A percentile compares a stretch with the other conserved stretches of the same genome.
Evolutionary conservation across 208 protist genomes (phyloP).

Genomic region (Angomonas desouzai): DNA sequence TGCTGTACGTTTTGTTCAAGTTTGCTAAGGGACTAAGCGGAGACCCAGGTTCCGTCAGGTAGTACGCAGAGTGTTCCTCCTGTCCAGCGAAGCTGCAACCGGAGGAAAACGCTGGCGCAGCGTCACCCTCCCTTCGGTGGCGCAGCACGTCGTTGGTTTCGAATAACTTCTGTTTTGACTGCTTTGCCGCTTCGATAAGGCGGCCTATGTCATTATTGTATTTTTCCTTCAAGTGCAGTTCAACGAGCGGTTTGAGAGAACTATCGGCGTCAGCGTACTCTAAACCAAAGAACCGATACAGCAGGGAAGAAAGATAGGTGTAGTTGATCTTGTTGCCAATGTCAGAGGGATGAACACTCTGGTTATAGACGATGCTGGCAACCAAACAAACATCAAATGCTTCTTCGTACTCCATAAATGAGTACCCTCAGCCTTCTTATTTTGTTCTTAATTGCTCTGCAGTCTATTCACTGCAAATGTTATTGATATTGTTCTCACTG

Average conservation of each 20-base stretch:
- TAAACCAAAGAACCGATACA: constrained; percentile 1
- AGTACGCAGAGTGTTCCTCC: background rate
- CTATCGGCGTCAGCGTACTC: background rate
- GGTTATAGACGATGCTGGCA: background rate
- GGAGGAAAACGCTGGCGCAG: background rate
- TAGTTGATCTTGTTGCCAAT: background rate
- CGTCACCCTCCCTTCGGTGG: background rate
- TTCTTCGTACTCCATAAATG: constrained; percentile 6
- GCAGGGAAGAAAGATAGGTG: constrained; percentile 1
- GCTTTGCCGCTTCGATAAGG: background rate
- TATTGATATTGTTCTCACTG: background rate
- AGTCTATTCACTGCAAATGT: background rate
- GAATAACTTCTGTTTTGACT: background rate
- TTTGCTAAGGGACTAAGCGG: background rate
- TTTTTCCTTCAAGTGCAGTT: constrained; percentile 2
- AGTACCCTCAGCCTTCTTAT: background rate
- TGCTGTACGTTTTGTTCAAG: background rate
- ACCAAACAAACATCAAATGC: constrained; percentile 6
- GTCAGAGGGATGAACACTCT: background rate
- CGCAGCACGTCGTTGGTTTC: background rate
- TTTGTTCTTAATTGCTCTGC: background rate
- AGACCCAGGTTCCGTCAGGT: background rate
- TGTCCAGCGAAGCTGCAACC: background rate
- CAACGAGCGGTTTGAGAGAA: background rate
- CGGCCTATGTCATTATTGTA: background rate